phyloP scores from a whole-genome alignment of 352 stramenopile genomes.

The Phytophthora colocasiae region DNA sequence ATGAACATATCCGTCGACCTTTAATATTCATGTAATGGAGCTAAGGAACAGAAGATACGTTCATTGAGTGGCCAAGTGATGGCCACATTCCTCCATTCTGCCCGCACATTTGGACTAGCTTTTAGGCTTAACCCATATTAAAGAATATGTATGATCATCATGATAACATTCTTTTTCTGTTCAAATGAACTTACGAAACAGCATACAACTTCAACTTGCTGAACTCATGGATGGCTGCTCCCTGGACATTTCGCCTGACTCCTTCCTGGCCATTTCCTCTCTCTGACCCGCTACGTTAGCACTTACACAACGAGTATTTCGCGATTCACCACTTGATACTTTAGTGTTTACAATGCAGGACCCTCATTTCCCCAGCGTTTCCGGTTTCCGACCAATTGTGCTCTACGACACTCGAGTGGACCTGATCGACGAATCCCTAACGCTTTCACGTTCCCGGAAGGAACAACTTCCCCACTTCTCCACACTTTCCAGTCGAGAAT shows the following conservation, averaged over 20 bases:
- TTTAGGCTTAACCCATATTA: neutral
- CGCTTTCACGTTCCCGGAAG: constrained; percentile 30
- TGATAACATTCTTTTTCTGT: neutral
- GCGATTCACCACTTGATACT: neutral
- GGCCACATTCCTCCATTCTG: constrained; percentile 1
- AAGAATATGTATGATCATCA: neutral
- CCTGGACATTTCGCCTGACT: too few species aligned
- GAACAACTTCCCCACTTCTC: constrained; percentile 27
- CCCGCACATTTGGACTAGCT: neutral
- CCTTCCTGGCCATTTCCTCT: constrained; percentile 1
- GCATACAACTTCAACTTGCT: constrained; percentile 32
- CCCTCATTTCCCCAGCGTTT: constrained; percentile 10
- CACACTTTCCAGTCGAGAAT: constrained; percentile 26
- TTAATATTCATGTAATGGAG: neutral
- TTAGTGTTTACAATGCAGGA: constrained; percentile 25
- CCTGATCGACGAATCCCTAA: constrained; percentile 35
- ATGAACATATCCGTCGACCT: neutral
- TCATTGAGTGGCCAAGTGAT: neutral
- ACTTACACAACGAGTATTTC: constrained; percentile 9
- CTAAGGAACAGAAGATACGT: constrained; percentile 1
- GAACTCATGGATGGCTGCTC: neutral
- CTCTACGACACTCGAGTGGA: constrained; percentile 35
- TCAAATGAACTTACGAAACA: constrained; percentile 2
- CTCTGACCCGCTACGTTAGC: constrained; percentile 2
- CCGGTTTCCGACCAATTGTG: constrained; percentile 32